Conservation (phyloP, 164 flowering plant genomes). For the Vitis rotundifolia region DNA sequence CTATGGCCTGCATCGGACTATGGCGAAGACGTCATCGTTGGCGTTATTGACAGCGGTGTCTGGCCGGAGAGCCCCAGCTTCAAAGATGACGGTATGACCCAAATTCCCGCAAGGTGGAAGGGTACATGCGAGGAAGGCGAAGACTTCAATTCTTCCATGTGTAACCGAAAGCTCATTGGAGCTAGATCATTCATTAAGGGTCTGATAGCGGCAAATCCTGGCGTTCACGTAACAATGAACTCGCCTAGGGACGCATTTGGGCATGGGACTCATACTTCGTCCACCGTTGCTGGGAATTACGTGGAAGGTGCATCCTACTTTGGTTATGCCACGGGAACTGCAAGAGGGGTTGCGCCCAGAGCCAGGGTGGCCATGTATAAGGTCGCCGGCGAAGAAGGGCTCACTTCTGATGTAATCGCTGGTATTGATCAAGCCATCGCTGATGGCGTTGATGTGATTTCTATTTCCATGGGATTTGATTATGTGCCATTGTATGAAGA, state of each 20-base stretch:
- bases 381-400: slow-evolving; percentile 36
- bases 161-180: slow-evolving; percentile 51
- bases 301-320: slow-evolving; percentile 37
- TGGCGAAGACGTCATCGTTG: slow-evolving; percentile 49
- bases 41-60: slow-evolving; percentile 39
- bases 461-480: slow-evolving; percentile 49
- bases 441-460: slow-evolving; percentile 72
- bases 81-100: slow-evolving; percentile 20
- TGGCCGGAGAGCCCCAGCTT: slow-evolving; percentile 25
- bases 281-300: slow-evolving; percentile 47
- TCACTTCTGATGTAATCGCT: slow-evolving; percentile 48
- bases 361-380: slow-evolving; percentile 63
- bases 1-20: slow-evolving; percentile 47
- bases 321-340: slow-evolving; percentile 59
- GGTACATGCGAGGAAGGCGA: slow-evolving; percentile 20
- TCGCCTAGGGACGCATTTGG: slow-evolving; percentile 51
- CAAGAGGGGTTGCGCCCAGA: slow-evolving; percentile 59
- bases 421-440: slow-evolving; percentile 58
- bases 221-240: slow-evolving; percentile 13
- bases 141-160: slow-evolving; percentile 10
- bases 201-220: slow-evolving; percentile 14
- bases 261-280: slow-evolving; percentile 61
- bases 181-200: slow-evolving; percentile 49
- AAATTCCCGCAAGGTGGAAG: slow-evolving; percentile 21
- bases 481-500: slow-evolving; percentile 33